Percentiles rank a stretch among this genome's conserved stretches.
These are phyloP conservation scores for Hanseniaspora osmophila DNA, from an alignment of 805 yeast genomes.

Conservation along the genomic window DNA sequence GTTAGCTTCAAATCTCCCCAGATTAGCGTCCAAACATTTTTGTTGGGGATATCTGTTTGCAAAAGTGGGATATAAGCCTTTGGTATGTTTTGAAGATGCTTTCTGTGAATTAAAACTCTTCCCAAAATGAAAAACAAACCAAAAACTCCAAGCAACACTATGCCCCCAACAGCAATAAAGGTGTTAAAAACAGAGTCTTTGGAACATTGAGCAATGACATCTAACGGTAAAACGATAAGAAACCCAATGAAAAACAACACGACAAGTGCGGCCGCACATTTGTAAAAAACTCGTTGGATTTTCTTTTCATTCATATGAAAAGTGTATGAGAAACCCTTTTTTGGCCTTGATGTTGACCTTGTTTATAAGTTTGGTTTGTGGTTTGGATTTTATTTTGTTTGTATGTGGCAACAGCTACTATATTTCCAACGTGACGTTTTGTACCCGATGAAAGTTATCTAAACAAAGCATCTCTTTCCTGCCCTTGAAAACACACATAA, in stretches of 20 bases:
- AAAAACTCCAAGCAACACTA: slow-evolving; percentile 43
- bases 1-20: slow-evolving; percentile 29
- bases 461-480: no score
- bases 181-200: slow-evolving; percentile 59
- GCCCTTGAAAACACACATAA: no score
- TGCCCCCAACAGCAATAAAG: slow-evolving; percentile 62
- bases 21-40: slow-evolving; percentile 28
- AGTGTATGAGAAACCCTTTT: no score
- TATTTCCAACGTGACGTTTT: no score
- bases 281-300: background rate
- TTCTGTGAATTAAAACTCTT: slow-evolving; percentile 44
- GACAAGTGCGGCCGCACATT: slow-evolving; percentile 14
- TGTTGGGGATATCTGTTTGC: slow-evolving; percentile 40
- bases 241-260: slow-evolving; percentile 38
- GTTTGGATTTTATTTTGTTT: no score
- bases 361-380: background rate
- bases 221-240: slow-evolving; percentile 62
- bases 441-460: no score
- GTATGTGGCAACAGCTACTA: no score
- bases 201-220: slow-evolving; percentile 51
- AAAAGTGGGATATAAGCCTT: slow-evolving; percentile 58
- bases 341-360: background rate
- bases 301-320: background rate
- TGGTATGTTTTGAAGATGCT: slow-evolving; percentile 63
- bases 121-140: slow-evolving; percentile 38